phyloP scores from a whole-genome alignment of 2,329 filamentous ascomycete genomes.

The Ophiostoma ulmi region DNA sequence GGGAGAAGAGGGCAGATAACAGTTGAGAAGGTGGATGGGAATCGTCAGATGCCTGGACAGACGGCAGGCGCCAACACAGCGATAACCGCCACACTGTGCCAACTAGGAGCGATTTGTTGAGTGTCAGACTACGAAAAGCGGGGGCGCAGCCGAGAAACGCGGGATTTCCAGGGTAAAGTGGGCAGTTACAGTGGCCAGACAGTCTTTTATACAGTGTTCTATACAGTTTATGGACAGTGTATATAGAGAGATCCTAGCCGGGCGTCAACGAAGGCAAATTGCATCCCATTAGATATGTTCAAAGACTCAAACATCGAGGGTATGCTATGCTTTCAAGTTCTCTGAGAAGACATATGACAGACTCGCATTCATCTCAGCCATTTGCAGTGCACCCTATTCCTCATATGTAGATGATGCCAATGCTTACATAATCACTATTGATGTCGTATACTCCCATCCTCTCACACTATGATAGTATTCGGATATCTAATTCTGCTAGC shows the following conservation, averaged over 20 bases:
- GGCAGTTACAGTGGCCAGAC: not conserved
- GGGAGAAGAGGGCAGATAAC: not conserved
- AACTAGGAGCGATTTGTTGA: not conserved
- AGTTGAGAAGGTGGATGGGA: not conserved
- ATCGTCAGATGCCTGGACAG: constrained; percentile 9
- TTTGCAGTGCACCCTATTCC: not conserved
- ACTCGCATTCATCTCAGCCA: not conserved
- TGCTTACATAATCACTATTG: not conserved
- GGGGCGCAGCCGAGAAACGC: not conserved
- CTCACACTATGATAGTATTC: not conserved
- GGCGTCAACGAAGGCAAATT: not conserved
- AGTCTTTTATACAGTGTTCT: not conserved
- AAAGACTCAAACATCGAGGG: no score
- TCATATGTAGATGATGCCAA: not conserved
- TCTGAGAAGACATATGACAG: not conserved
- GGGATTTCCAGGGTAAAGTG: not conserved
- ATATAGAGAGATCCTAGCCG: not conserved
- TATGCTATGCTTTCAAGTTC: not conserved
- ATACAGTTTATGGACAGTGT: not conserved
- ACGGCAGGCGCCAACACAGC: not conserved
- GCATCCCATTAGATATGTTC: not conserved
- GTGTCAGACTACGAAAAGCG: not conserved
- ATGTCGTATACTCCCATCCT: not conserved
- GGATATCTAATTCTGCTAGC: not conserved
- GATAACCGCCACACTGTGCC: constrained; percentile 10